Conservation (phyloP, 1,284 basidiomycete species). For the Trichosporon sp. region DNA sequence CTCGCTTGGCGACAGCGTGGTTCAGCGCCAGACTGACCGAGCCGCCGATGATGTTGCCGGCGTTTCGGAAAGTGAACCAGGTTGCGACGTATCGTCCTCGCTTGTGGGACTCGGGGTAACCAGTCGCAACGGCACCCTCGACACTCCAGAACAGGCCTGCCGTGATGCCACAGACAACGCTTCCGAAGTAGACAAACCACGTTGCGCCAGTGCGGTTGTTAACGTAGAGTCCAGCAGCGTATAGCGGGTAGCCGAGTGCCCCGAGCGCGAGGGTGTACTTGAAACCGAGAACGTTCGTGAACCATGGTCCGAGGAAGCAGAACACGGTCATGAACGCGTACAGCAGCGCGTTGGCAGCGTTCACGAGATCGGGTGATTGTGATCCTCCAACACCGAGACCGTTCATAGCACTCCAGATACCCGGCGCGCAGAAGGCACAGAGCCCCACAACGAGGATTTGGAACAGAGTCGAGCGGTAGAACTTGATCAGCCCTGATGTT, state of each 20-base stretch:
- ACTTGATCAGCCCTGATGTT: background rate
- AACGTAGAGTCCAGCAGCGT: slow-evolving; percentile 48
- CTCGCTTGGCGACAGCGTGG: slow-evolving; percentile 28
- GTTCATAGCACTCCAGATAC: slow-evolving; percentile 44
- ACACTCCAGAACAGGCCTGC: slow-evolving; percentile 48
- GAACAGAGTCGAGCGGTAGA: slow-evolving; percentile 37
- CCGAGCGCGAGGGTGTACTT: slow-evolving; percentile 47
- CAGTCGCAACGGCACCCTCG: slow-evolving; percentile 25
- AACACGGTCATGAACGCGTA: slow-evolving; percentile 35
- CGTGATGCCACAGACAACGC: slow-evolving; percentile 41
- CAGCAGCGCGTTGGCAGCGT: slow-evolving; percentile 43
- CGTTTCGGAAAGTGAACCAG: slow-evolving; percentile 43
- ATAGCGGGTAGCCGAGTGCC: slow-evolving; percentile 42
- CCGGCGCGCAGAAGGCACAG: slow-evolving; percentile 45
- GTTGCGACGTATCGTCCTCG: slow-evolving; percentile 38
- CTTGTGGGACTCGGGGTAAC: slow-evolving; percentile 27
- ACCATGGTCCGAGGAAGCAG: slow-evolving; percentile 24
- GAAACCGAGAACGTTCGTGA: slow-evolving; percentile 35
- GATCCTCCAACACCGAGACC: slow-evolving; percentile 48
- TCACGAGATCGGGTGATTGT: slow-evolving; percentile 44
- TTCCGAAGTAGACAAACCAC: slow-evolving; percentile 46
- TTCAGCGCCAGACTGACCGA: slow-evolving; percentile 37
- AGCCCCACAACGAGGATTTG: slow-evolving; percentile 36
- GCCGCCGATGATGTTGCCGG: slow-evolving; percentile 44
- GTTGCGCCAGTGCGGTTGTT: slow-evolving; percentile 37